Percentiles rank a stretch among this genome's conserved stretches.
These are phyloP conservation scores for Microcyclospora pomicola DNA, from an alignment of 2,329 filamentous ascomycete genomes.

Conservation along the genomic window DNA sequence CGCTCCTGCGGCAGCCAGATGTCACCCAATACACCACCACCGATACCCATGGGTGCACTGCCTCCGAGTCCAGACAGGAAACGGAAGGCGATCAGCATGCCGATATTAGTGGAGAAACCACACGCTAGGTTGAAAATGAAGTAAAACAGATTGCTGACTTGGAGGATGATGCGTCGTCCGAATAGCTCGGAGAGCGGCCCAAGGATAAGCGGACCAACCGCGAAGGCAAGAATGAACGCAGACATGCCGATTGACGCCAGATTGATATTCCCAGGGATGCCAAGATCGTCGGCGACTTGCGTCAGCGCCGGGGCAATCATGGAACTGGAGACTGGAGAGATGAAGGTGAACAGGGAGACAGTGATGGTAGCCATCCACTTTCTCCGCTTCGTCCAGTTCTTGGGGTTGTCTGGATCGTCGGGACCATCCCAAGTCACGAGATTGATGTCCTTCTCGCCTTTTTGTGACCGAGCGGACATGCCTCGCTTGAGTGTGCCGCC, in stretches of 20 bases:
- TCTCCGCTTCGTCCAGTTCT: slow-evolving; percentile 30
- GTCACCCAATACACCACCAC: slow-evolving; percentile 34
- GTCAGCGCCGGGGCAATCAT: slow-evolving; percentile 26
- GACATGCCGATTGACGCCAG: slow-evolving; percentile 17
- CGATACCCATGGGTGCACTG: slow-evolving; percentile 24
- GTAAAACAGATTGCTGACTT: slow-evolving; percentile 25
- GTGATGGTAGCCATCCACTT: slow-evolving; percentile 34
- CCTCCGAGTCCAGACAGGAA: slow-evolving; percentile 26
- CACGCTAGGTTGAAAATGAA: slow-evolving; percentile 25
- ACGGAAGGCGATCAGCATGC: slow-evolving; percentile 24
- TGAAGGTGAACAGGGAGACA: slow-evolving; percentile 28
- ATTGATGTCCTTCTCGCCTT: slow-evolving; percentile 20
- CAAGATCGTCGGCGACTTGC: slow-evolving; percentile 17
- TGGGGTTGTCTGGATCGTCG: slow-evolving; percentile 33
- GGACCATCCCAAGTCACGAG: slow-evolving; percentile 33
- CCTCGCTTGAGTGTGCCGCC: slow-evolving; percentile 5
- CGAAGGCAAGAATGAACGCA: slow-evolving; percentile 26
- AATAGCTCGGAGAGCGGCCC: slow-evolving; percentile 26
- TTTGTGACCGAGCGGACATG: slow-evolving; percentile 16
- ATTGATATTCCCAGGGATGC: slow-evolving; percentile 10
- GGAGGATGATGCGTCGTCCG: slow-evolving; percentile 23
- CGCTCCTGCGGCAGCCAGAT: slow-evolving; percentile 48
- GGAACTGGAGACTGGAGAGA: slow-evolving; percentile 25
- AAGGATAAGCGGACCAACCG: slow-evolving; percentile 24
- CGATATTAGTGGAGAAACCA: slow-evolving; percentile 21